Evolutionary conservation across 225 moss, liverwort and hornwort genomes (phyloP).

Genomic region (Rhytidiadelphus loreus): DNA sequence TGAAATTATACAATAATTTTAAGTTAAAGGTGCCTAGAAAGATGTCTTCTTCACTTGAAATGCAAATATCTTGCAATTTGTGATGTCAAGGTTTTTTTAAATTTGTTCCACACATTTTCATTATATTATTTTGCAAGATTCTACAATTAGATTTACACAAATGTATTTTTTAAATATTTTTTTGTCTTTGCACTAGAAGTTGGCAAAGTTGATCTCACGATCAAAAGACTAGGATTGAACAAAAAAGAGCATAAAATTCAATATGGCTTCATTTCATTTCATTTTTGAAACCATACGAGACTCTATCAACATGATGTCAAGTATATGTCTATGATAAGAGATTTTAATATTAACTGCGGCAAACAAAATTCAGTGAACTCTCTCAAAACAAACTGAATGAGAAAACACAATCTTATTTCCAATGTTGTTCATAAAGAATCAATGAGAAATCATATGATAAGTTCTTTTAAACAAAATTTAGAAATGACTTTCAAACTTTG

Average conservation of each 20-base stretch:
- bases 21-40: background rate
- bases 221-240: background rate
- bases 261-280: background rate
- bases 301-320: background rate
- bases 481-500: background rate
- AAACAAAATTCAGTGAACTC: background rate
- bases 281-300: too few relatives aligned
- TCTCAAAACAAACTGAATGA: background rate
- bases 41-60: background rate
- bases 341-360: background rate
- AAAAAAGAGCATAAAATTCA: background rate
- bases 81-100: accelerated
- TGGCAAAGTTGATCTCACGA: background rate
- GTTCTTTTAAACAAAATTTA: too few relatives aligned
- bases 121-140: background rate
- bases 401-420: too few relatives aligned
- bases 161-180: too few relatives aligned
- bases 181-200: background rate
- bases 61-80: background rate
- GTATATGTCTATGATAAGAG: background rate
- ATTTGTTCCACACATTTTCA: background rate
- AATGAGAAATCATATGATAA: background rate
- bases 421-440: background rate
- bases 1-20: background rate
- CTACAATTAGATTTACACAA: background rate